These are phyloP conservation scores for Ogataea ganodermae DNA, from an alignment of 805 yeast species.

Conservation along the genomic window DNA sequence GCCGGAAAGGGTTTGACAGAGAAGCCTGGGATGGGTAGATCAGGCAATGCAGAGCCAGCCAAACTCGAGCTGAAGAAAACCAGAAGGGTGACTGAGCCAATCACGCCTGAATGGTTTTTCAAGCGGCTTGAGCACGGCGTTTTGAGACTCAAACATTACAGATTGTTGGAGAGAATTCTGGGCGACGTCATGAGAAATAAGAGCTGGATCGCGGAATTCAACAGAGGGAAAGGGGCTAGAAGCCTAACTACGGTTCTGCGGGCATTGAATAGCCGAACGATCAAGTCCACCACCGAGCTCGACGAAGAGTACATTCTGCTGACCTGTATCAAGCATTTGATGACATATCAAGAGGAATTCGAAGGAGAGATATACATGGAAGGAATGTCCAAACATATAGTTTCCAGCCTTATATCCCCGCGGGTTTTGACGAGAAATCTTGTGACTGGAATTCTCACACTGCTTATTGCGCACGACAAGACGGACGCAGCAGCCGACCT, in stretches of 20 bases:
- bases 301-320: constrained; percentile 78
- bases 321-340: constrained; percentile 72
- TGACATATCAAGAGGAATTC: constrained; percentile 59
- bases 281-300: constrained; percentile 48
- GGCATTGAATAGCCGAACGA: constrained; percentile 44
- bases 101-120: constrained; percentile 47
- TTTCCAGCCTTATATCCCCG: constrained; percentile 75
- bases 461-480: constrained; percentile 38
- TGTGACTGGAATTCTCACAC: constrained; percentile 75
- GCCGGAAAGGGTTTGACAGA: constrained; percentile 32
- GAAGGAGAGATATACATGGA: constrained; percentile 53
- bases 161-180: constrained; percentile 29
- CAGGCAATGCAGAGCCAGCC: not conserved
- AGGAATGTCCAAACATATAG: constrained; percentile 56
- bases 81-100: not conserved
- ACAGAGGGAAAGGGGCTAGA: constrained; percentile 79
- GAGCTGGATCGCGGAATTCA: constrained; percentile 77
- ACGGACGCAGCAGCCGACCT: constrained; percentile 19
- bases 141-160: constrained; percentile 43
- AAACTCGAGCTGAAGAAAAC: no score
- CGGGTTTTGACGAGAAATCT: constrained; percentile 72
- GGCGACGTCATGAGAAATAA: constrained; percentile 9
- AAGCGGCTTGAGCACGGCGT: constrained; percentile 40
- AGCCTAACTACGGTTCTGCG: constrained; percentile 70
- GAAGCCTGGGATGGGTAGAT: not conserved